Base-by-base conservation (phyloP, 805 yeast species). In the Candida caryicola region DNA sequence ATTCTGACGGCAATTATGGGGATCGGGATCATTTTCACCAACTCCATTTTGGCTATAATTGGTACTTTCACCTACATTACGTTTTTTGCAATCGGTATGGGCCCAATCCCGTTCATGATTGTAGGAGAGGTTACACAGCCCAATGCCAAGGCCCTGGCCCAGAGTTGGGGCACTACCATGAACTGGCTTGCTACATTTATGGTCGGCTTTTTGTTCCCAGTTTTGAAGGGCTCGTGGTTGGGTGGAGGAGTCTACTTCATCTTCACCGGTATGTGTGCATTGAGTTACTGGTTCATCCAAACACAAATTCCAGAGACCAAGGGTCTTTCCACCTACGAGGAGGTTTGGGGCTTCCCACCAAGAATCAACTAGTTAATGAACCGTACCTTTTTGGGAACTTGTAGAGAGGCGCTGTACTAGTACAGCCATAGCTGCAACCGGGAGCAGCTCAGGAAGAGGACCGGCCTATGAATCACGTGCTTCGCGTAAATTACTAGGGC, bases 101-200 rank as follows among this genome's bases (percentile, higher is more conserved):
- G 99, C 0, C 99, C 99, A 5, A 89, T 93, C 38, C 99, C 99
- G 29, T 91, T 93, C 64, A 64, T 91, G 48, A 63, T 90, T 36
- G 82, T 91, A 8, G 78, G 95, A 5, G 98, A 93, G 57, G 81
- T 91, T n/a, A 83, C 95, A 0, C 95, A 89, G 43, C 64, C 74
- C 2, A 78, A 80, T 42, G 91, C 91, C 2, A 81, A 80, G 40
- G 90, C 90, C 2, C 70, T 80, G 31, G 97, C 98, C 0, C 99
- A 93, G 62, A 82, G 95, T 56, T 83, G 86, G 71, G 98, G 96
- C 9, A 88, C 93, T 0, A 77, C 87, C 10, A 77, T 86, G 66
- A 93, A 91, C 59, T 91, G 97, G 97, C 50, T 86, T 8, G 84
- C 95, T 7, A 88, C 96, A 0, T 91, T 93, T 53, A 49, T 81